Evolutionary conservation across 257 asterid genomes (phyloP), one percentile per base, ranked within the genome.

Genomic region (Solanum chiquidenum): DNA sequence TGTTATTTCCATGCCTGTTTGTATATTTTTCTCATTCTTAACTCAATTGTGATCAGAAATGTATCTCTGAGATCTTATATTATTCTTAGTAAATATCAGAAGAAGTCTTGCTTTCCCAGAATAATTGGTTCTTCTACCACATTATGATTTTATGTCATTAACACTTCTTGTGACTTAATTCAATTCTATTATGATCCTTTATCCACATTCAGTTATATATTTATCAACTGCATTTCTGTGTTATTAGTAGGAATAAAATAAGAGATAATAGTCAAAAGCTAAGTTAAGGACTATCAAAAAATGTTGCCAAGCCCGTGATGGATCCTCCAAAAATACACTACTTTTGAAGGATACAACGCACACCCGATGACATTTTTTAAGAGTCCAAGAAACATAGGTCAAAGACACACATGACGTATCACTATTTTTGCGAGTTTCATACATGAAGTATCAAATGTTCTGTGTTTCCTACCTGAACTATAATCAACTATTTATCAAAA

Each of bases 31-130:
- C 58, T 66, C 79, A 71, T 68, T 85, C 79, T 71, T 85, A 46
- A 85, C 87, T 85, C 79, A n/a, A 85, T 44, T 64, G 5, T 85
- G 13, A 72, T 49, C 82, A 46, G 66, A 40, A 40, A 38, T 85
- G 87, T 85, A 40, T 68, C 68, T 85, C 79, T 68, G 79, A n/a
- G 7, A 29, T 46, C 79, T 58, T 42, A 38, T 44, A 85, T 40
- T 85, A 85, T 85, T 85, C 82, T 85, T 85, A 85, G 88, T 86
- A 86, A 34, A 52, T 73, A 86, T 73, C 84, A 86, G 16, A 38
- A n/a, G 8, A 7, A 4, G 71, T 29, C 31, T 73, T 8, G 4
- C 40, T 86, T 86, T 79, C 27, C 66, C 64, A 13, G 66, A 27
- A 25, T 79, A 42, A 33, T 42, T 25, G 34, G 31, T 76, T 44